Base-by-base conservation (phyloP, 225 moss, liverwort and hornwort species). In the Sphagnum tenellum region DNA sequence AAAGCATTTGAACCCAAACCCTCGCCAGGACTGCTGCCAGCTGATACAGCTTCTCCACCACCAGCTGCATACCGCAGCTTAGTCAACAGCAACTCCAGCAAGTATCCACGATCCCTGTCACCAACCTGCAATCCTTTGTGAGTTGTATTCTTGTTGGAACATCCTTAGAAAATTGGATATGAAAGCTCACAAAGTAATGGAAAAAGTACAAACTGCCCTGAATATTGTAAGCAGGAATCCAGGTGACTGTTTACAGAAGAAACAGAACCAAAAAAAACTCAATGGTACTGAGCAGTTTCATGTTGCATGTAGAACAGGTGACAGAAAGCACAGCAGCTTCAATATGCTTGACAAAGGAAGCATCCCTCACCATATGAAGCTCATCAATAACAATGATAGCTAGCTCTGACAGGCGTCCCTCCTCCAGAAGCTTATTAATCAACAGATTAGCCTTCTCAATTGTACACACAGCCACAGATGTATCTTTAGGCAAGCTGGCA, bases 361-460 rank as follows among this genome's bases (percentile, higher is more conserved):
- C 52, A 52, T 52, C 52, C 75, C 84, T 72, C 65, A 95, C 95
- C 95, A 96, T 92, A 73, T 96, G 95, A 74, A 96, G 95, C 66
- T 96, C 95, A 74, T 96, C 95, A 70, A 96, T 96, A 55, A 96
- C 86, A 72, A 92, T 81, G 69, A 88, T 70, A 51, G 84, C 82
- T 76, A 96, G 70, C 73, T 96, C 95, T 69, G 88, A 85, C 47
- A 96, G 71, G 46, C 92, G 89, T 13, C 86, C 86, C 69, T 96
- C 95, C 81, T 96, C 95, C 46, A 96, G 86, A 63, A 96, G 75
- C 74, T 83, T 96, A 78, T 96, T 96, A 48, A 96, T 81, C 13
- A 96, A 66, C 55, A 89, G 88, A 72, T 96, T 96, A 12, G 95
- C 95, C 72, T 96, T 96, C 78, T 96, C 95, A 66, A 96, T 92